Conservation (phyloP, 495 filamentous ascomycete species). For the Immersiella caudata region DNA sequence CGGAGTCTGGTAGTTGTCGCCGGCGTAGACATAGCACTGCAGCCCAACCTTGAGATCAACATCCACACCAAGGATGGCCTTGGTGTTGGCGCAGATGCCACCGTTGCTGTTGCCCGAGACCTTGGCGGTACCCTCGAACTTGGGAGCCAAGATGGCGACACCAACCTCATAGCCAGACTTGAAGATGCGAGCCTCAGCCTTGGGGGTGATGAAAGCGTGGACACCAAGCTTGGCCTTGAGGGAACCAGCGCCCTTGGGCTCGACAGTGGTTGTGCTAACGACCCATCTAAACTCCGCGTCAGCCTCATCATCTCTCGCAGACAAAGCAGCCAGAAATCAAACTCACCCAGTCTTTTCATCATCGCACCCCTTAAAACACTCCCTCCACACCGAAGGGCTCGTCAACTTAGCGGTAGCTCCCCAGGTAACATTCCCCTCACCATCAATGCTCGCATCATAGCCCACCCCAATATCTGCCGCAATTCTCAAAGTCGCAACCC, state of each 20-base stretch:
- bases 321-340: neutral
- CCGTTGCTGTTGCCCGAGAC: slow-evolving; percentile 1
- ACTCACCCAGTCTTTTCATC: slow-evolving; percentile 8
- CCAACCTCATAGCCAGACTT: slow-evolving; percentile 7
- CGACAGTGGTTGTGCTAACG: neutral
- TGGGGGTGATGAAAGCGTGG: slow-evolving; percentile 3
- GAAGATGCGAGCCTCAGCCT: slow-evolving; percentile 1
- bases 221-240: slow-evolving; percentile 2
- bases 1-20: slow-evolving; percentile 8
- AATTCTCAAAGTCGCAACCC: neutral
- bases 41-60: neutral
- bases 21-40: neutral
- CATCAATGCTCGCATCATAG: neutral
- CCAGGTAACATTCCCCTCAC: neutral
- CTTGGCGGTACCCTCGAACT: neutral
- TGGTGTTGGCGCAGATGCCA: slow-evolving; percentile 8
- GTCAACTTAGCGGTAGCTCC: neutral
- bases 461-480: slow-evolving; percentile 5
- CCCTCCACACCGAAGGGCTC: neutral
- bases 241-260: neutral
- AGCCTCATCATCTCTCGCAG: neutral
- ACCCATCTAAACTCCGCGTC: neutral
- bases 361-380: slow-evolving; percentile 3
- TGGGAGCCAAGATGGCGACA: slow-evolving; percentile 3
- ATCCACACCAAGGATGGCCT: neutral